These are phyloP conservation scores for Epichloe gansuensis DNA, from an alignment of 2,329 filamentous ascomycete species.

Conservation along the genomic window DNA sequence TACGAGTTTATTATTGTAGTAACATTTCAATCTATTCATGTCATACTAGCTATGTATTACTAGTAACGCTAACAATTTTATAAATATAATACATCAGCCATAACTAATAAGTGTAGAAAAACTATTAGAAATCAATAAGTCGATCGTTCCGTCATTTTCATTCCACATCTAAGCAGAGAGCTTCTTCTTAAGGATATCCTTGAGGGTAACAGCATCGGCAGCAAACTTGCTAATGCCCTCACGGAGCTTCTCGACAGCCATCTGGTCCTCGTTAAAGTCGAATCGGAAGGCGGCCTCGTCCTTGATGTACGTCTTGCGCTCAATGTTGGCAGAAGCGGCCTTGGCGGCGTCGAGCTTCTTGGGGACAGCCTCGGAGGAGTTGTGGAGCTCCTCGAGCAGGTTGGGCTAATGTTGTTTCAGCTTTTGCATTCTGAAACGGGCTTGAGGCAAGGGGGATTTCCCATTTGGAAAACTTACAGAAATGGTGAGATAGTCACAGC, in stretches of 20 bases:
- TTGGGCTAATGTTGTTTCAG: slow-evolving; percentile 48
- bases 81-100: too few relatives aligned
- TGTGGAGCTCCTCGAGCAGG: slow-evolving; percentile 87
- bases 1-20: too few relatives aligned
- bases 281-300: slow-evolving; percentile 90
- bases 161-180: slow-evolving; percentile 35
- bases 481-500: slow-evolving; percentile 98
- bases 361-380: slow-evolving; percentile 69
- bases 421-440: neutral
- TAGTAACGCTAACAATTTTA: too few relatives aligned
- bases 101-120: too few relatives aligned
- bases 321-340: slow-evolving; percentile 58
- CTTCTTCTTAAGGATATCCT: slow-evolving; percentile 85
- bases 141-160: neutral
- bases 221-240: slow-evolving; percentile 99
- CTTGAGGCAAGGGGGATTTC: slow-evolving; percentile 11
- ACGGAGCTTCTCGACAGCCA: slow-evolving; percentile 98
- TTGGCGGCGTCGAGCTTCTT: slow-evolving; percentile 75
- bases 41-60: too few relatives aligned
- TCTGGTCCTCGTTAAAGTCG: slow-evolving; percentile 99
- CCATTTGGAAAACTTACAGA: slow-evolving; percentile 45
- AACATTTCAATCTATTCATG: too few relatives aligned
- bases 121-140: too few relatives aligned
- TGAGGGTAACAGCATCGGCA: slow-evolving; percentile 86
- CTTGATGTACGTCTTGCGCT: slow-evolving; percentile 84